Percentiles rank a stretch among this genome's conserved stretches.
These are phyloP conservation scores for Yamadazyma friedrichii DNA, from an alignment of 1,139 yeast species.

Conservation along the genomic window DNA sequence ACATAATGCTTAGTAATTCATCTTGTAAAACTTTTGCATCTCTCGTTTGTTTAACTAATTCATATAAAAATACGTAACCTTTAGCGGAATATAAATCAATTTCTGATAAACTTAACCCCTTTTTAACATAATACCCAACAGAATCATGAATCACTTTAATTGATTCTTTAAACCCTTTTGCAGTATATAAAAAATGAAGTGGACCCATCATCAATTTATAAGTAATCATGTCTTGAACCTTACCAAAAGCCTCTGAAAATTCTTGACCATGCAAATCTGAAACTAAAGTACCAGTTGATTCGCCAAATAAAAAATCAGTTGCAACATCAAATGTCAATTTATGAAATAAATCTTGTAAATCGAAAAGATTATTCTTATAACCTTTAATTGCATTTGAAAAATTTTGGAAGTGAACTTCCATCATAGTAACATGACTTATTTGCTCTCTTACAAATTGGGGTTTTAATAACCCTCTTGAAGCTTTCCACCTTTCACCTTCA, in stretches of 20 bases:
- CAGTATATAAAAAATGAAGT: conserved; percentile 27
- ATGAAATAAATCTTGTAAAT: conserved; percentile 39
- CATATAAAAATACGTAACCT: conserved; percentile 47
- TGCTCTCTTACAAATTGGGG: conserved; percentile 61
- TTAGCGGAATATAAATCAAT: conserved; percentile 28
- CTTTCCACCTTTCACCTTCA: conserved; percentile 58
- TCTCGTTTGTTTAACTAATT: conserved; percentile 44
- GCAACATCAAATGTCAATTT: conserved; percentile 49
- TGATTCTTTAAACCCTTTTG: conserved; percentile 25
- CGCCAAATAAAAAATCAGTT: conserved; percentile 51
- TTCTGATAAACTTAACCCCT: conserved; percentile 23
- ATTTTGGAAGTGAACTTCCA: conserved; percentile 46
- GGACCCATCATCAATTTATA: conserved; percentile 31
- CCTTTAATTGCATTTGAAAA: conserved; percentile 30
- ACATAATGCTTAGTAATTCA: conserved; percentile 45
- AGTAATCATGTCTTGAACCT: conserved; percentile 30
- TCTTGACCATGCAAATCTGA: conserved; percentile 22
- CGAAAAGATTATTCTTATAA: conserved; percentile 24
- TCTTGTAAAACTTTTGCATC: conserved; percentile 46
- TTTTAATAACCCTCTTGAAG: conserved; percentile 53
- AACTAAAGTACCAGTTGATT: conserved; percentile 32
- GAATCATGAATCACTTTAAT: conserved; percentile 25
- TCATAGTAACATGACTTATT: conserved; percentile 44
- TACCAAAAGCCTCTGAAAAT: conserved; percentile 38
- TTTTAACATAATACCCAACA: conserved; percentile 24